Conservation (phyloP, 192 early-diverging fungal species). For the Podila epicladia region DNA sequence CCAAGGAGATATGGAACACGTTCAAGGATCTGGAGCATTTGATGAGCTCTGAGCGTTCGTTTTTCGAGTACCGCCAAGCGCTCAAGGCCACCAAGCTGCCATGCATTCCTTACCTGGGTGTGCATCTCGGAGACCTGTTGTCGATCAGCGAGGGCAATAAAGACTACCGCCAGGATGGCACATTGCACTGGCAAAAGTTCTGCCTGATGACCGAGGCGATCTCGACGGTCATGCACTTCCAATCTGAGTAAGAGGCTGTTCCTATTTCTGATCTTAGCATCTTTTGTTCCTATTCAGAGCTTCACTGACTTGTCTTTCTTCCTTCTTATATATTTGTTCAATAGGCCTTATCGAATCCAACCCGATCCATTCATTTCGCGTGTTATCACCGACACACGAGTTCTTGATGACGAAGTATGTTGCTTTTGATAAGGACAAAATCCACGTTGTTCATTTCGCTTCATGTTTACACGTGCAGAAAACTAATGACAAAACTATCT, state of each 20-base stretch:
- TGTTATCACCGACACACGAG: conserved; percentile 40
- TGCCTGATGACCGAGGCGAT: conserved; percentile 72
- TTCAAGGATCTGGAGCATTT: conserved; percentile 70
- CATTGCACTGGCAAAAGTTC: conserved; percentile 80
- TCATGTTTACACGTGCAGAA: background rate
- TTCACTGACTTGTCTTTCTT: background rate
- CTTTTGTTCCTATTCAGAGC: background rate
- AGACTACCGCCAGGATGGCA: conserved; percentile 68
- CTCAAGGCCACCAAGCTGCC: conserved; percentile 65
- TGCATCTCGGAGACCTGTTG: conserved; percentile 75
- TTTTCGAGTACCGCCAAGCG: conserved; percentile 71
- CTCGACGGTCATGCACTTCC: conserved; percentile 67
- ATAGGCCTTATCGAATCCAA: conserved; percentile 37
- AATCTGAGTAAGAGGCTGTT: conserved; percentile 40
- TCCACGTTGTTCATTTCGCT: background rate
- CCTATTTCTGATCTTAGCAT: background rate
- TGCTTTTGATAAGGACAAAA: conserved; percentile 29
- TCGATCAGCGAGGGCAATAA: conserved; percentile 79
- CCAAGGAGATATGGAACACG: conserved; percentile 59
- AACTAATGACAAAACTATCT: background rate
- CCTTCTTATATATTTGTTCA: background rate
- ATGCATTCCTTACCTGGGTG: conserved; percentile 83
- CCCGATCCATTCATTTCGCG: conserved; percentile 48
- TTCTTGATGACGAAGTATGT: conserved; percentile 52
- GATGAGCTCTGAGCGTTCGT: conserved; percentile 74